Conservation (phyloP, 139 green algal species). For the Asterochloris erici region DNA sequence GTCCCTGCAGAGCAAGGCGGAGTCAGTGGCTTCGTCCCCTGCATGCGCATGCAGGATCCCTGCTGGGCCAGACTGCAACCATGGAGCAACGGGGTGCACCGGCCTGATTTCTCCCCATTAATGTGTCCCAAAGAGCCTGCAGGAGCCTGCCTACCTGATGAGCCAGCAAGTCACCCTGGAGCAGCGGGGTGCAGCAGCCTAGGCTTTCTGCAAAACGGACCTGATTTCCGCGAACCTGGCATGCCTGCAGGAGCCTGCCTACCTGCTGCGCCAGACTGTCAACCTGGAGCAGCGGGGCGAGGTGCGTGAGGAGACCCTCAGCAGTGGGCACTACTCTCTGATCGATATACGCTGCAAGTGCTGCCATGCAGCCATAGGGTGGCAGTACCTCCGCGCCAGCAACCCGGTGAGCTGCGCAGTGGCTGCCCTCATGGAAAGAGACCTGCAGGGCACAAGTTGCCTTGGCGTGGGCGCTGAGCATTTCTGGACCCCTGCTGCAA, state of each 20-base stretch:
- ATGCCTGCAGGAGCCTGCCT: too few relatives aligned
- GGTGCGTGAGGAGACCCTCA: slow-evolving; percentile 23
- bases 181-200: too few relatives aligned
- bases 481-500: neutral
- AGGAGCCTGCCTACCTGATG: slow-evolving; percentile 43
- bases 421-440: neutral
- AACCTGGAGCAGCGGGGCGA: slow-evolving; percentile 29
- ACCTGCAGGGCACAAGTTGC: neutral
- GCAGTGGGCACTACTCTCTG: slow-evolving; percentile 39
- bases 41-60: slow-evolving; percentile 9
- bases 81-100: slow-evolving; percentile 21
- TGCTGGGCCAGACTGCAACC: slow-evolving; percentile 43
- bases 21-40: too few relatives aligned
- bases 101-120: too few relatives aligned
- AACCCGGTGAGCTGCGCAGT: neutral
- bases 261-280: slow-evolving; percentile 37
- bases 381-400: slow-evolving; percentile 39
- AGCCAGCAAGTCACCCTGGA: slow-evolving; percentile 37
- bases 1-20: too few relatives aligned
- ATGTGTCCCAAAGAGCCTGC: too few relatives aligned
- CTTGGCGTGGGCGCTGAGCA: neutral
- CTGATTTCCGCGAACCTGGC: too few relatives aligned
- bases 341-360: slow-evolving; percentile 37
- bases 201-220: too few relatives aligned
- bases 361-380: slow-evolving; percentile 35